Evolutionary conservation across 2,329 filamentous ascomycete species (phyloP), one percentile per base, ranked within the genome.

Genomic region (Talaromyces sp.): DNA sequence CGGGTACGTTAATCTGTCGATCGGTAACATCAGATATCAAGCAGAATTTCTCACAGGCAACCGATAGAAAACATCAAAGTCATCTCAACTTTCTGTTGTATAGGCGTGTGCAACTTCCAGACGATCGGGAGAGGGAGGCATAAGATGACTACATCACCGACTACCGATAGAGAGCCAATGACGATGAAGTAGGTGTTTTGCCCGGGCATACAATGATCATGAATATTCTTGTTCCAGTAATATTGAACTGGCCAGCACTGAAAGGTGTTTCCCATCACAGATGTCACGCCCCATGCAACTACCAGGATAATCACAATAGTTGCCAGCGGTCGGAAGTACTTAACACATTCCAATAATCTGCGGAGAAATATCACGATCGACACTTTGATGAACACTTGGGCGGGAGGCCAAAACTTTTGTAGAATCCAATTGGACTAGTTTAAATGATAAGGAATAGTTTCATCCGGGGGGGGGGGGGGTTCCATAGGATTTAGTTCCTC

Each of bases 191-290:
- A 52, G 3, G 55, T 54, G 17, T 49, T 50, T 16, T 61, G 57
- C 9, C 56, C 61, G 1, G 20, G 11, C 54, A 64, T 62, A 22
- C 60, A 62, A n/a, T 54, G 42, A 16, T 60, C 60, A 1, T 52
- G 17, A 13, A 63, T 51, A 27, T 44, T 29, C 16, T 57, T 61
- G 4, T 54, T 40, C 44, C 55, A 64, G 20, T 48, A 63, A 19
- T 64, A 60, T 44, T 58, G 58, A 6, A 60, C 52, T 20, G 61
- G 61, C 30, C 20, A 53, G 22, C 60, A 63, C 42, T 64, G 61
- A 6, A 64, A 58, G 2, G 44, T 63, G 50, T 63, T 61, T 4
- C 47, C 56, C n/a, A 64, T 22, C 1, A 64, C 24, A 2, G 52
- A 54, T 2, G 56, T 52, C 10, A 59, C 13, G 9, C 48, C 57